Evolutionary conservation across 2,329 filamentous ascomycete genomes (phyloP).

Genomic region (Paracoccidioides lutzii): DNA sequence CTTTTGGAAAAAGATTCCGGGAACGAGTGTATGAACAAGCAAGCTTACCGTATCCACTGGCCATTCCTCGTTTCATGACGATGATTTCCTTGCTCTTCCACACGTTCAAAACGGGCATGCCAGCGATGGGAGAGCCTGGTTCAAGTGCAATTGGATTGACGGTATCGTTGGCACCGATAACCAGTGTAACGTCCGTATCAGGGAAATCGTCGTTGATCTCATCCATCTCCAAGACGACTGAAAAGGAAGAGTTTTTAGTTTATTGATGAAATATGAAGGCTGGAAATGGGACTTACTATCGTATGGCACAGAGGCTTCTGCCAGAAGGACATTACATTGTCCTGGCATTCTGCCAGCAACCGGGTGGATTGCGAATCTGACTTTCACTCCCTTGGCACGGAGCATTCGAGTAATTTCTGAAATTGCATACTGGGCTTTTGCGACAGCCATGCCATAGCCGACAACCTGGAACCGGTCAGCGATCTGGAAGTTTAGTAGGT

Average conservation of each 20-base stretch:
- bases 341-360: conserved; percentile 87
- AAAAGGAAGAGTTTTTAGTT: conserved; percentile 3
- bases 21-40: neutral
- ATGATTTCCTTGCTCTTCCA: conserved; percentile 92
- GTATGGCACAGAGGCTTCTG: conserved; percentile 77
- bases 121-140: conserved; percentile 69
- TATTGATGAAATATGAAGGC: conserved; percentile 4
- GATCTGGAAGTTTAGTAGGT: neutral
- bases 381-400: conserved; percentile 62
- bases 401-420: conserved; percentile 66
- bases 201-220: conserved; percentile 89
- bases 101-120: conserved; percentile 83
- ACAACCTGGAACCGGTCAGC: conserved; percentile 39
- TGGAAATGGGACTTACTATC: conserved; percentile 44
- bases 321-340: conserved; percentile 81
- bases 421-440: conserved; percentile 84
- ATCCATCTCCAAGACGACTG: conserved; percentile 79
- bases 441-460: conserved; percentile 88
- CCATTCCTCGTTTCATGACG: conserved; percentile 86
- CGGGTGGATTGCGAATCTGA: conserved; percentile 81
- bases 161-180: conserved; percentile 86
- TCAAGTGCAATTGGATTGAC: conserved; percentile 84
- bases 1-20: neutral
- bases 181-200: conserved; percentile 73
- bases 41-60: conserved; percentile 63